Evolutionary conservation across 2,329 filamentous ascomycete species (phyloP), one percentile per base, ranked within the genome.

Genomic region (Penicillium sp.): DNA sequence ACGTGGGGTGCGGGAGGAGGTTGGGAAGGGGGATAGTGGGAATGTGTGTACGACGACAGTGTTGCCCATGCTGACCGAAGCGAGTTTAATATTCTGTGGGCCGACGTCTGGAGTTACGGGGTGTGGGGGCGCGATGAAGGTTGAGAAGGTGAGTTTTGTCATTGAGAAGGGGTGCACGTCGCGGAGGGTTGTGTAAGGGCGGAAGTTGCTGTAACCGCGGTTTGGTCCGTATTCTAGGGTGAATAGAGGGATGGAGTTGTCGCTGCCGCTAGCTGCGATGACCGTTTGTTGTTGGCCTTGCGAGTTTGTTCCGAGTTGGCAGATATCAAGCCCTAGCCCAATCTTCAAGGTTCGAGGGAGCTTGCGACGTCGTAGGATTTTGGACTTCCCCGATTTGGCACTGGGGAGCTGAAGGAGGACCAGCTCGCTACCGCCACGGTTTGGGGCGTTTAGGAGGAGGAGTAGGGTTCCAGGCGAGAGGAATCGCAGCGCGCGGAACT

Each of bases 41-140:
- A 96, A 86, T 40, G 86, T 89, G 74, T 96, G 90, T 27, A 96
- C 87, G 31, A 89, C 86, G 41, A 92, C 85, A 0, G 87, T 90
- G 71, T 92, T 93, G 59, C 86, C 88, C 66, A 95, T 86, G 49
- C 89, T 91, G 41, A 91, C 89, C 47, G 89, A 93, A 31, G 90
- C 92, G 4, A 96, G 84, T 67, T 90, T 90, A 65, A 95, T 78
- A 68, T 85, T 85, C 66, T 87, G 83, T 17, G 84, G 80, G 38
- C 73, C 69, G 50, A 77, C 77, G 54, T 77, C 72, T 66, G 79
- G 71, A 3, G 75, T 78, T 61, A 82, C 78, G n/a, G 83, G 73
- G 50, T 77, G 69, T 4, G 68, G 56, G 1, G 83, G 85, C 0
- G 83, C 77, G 23, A 73, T 70, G 71, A 87, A 88, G 15, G 70